Evolutionary conservation across 164 flowering plant genomes (phyloP), one percentile per base, ranked within the genome.

Genomic region (Platanus orientalis): DNA sequence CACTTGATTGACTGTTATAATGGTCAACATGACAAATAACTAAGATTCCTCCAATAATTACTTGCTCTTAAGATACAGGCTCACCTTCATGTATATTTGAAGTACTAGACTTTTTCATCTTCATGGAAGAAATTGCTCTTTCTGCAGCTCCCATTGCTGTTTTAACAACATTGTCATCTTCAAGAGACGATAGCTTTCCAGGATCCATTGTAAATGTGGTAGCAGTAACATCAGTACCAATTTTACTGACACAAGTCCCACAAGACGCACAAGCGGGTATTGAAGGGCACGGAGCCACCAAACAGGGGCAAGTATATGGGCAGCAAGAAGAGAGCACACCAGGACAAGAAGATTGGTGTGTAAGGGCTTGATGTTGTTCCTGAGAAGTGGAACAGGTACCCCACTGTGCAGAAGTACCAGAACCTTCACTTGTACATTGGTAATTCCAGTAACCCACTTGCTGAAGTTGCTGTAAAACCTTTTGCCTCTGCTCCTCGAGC

Each of bases 401-500:
- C 66, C 71, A 62, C 25, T 63, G 77, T 21, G 24, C 54, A 58
- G 21, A 67, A 65, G 71, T 54, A 70, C 55, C 70, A 55, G 69
- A 57, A 60, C 55, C 64, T 66, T 62, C 78, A 70, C 45, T 62
- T 13, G 65, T 21, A 65, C 39, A n/a, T 49, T 72, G 75, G 71
- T 78, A 64, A 75, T 74, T 71, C 80, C 78, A 69, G 62, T 40
- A 42, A 50, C 84, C 82, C 53, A 58, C 79, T 70, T 85, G 85
- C 27, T 85, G 67, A 73, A 89, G 85, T 71, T 82, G 77, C 64
- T 77, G 75, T 24, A 81, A 29, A 69, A 89, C 64, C 58, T 75
- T 66, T 66, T 81, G 90, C 61, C 84, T 83, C 72, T 84, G 84
- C 58, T 76, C 84, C 82, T 92, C 94, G 40, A 92, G 70, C 69